Evolutionary conservation across 352 stramenopile species (phyloP).

Genomic region (Thraustochytrium sp.): DNA sequence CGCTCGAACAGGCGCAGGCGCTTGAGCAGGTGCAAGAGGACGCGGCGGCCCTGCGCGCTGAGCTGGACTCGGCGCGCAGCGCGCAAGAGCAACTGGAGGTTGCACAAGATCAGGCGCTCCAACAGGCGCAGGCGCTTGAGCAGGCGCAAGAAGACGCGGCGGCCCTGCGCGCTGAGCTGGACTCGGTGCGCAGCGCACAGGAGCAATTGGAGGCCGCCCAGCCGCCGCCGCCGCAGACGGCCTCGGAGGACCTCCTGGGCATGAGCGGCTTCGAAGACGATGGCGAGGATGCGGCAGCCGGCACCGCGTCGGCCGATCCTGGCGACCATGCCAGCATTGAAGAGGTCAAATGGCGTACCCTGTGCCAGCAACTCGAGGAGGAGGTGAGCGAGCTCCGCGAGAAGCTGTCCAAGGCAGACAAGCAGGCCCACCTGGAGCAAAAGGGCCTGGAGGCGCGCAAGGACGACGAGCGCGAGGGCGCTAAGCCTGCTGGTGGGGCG

Average conservation of each 20-base stretch:
- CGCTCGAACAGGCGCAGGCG: neutral
- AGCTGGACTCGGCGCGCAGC: neutral
- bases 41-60: neutral
- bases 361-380: neutral
- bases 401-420: neutral
- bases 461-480: neutral
- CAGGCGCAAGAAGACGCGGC: neutral
- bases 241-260: too few relatives aligned
- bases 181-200: neutral
- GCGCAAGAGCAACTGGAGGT: neutral
- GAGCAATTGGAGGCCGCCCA: neutral
- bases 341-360: neutral
- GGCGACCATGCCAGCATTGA: neutral
- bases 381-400: neutral
- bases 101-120: neutral
- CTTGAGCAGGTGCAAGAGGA: neutral
- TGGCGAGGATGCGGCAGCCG: neutral
- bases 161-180: neutral
- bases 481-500: neutral
- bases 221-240: neutral
- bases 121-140: neutral
- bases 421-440: neutral
- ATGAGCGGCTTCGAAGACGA: too few relatives aligned
- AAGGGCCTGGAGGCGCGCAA: neutral
- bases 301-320: neutral